Evolutionary conservation across 192 early-diverging fungal species (phyloP), one percentile per base, ranked within the genome.

Genomic region (Entomortierella beljakovae): DNA sequence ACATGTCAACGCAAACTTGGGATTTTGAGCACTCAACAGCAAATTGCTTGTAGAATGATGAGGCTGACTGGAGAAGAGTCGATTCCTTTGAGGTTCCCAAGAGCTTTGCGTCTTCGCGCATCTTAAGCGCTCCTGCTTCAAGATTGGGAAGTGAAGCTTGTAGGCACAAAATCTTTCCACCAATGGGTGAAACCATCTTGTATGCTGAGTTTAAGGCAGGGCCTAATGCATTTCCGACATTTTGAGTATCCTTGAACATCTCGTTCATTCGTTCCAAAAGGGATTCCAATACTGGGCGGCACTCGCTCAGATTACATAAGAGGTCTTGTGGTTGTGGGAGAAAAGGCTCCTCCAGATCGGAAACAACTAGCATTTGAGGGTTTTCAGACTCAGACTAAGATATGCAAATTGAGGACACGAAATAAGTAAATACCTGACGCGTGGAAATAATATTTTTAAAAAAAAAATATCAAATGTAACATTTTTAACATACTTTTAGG

Each of bases 281-380:
- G 15, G 84, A 50, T 64, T 94, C 93, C 48, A 98, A 83, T 18
- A 88, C 83, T 18, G 82, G 33, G 29, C 92, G 89, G n/a, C 91
- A 92, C 71, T 99, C 97, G 50, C 82, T 89, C 75, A 99, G 82
- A 49, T 94, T 93, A 11, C 96, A 95, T 15, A 99, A 88, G 38
- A 99, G 84, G 74, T 97, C 95, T 52, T 92, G 85, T 2, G 97
- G 97, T 57, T 92, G 86, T 9, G 97, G 97, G 62, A 99, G 66
- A 61, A 92, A 98, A 2, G 92, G 84, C 26, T 98, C 96, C 23
- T 98, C 96, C 15, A 96, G 66, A 75, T 99, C 97, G 4, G 93
- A 86, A 3, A 99, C 94, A 23, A 97, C 93, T 25, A 99, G 82
- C 94, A 98, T 96, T 80, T 98, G 96, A 23, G 97, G 96, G 74